Conservation (phyloP, 208 protist genomes). For the Acanthamoeba quina region DNA sequence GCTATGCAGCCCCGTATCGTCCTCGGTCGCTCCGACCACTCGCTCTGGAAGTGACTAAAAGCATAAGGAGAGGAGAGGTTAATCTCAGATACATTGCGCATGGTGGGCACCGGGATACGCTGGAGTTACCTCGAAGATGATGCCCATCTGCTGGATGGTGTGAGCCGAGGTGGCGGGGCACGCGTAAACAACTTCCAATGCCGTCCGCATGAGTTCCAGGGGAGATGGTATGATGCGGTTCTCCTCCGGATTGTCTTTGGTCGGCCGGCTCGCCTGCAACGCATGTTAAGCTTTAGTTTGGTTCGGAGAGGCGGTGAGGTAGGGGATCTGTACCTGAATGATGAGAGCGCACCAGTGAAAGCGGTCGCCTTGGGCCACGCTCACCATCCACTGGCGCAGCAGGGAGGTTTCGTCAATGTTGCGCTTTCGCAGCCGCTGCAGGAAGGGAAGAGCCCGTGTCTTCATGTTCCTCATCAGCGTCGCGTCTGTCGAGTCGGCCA, state of each 20-base stretch:
- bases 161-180: slow-evolving; percentile 10
- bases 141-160: slow-evolving; percentile 12
- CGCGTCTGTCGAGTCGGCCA: slow-evolving; percentile 49
- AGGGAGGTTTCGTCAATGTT: neutral
- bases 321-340: neutral
- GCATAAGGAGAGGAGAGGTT: neutral
- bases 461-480: slow-evolving; percentile 42
- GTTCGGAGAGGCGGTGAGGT: neutral
- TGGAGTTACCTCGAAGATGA: slow-evolving; percentile 53
- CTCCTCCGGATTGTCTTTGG: slow-evolving; percentile 34
- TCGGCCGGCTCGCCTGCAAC: slow-evolving; percentile 9
- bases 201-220: slow-evolving; percentile 21
- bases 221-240: slow-evolving; percentile 25
- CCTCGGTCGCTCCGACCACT: neutral
- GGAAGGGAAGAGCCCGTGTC: slow-evolving; percentile 28
- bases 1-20: slow-evolving; percentile 1
- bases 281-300: neutral
- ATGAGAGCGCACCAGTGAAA: slow-evolving; percentile 59
- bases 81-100: neutral
- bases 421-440: neutral
- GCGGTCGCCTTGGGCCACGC: slow-evolving; percentile 9
- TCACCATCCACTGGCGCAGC: slow-evolving; percentile 18
- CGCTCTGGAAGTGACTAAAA: slow-evolving; percentile 42
- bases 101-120: neutral
- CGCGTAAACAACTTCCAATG: slow-evolving; percentile 30